A percentile compares a stretch with the other conserved stretches of the same genome.
Conservation (phyloP, 495 filamentous ascomycete species). For the Neurospora pannonica region DNA sequence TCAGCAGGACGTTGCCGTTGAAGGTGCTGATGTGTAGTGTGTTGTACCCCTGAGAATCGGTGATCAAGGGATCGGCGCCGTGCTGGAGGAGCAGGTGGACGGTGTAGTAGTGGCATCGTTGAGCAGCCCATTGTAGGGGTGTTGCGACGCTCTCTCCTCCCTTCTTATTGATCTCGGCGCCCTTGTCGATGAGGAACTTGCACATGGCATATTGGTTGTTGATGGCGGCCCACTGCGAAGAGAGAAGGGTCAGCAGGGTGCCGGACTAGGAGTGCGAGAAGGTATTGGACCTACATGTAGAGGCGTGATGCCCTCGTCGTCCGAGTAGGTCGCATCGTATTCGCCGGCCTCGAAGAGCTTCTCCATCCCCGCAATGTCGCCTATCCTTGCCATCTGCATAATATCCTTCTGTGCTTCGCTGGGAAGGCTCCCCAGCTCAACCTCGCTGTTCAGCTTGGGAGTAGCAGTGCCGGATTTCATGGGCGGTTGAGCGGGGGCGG, state of each 20-base stretch:
- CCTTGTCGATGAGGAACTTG: conserved; percentile 82
- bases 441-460: conserved; percentile 52
- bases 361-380: conserved; percentile 79
- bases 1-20: conserved; percentile 88
- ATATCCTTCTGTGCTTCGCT: conserved; percentile 63
- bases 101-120: conserved; percentile 81
- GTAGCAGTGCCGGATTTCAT: conserved; percentile 49
- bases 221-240: conserved; percentile 88
- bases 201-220: conserved; percentile 96
- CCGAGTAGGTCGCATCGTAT: conserved; percentile 67
- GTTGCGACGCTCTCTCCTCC: conserved; percentile 91
- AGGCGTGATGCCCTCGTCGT: conserved; percentile 88
- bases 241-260: conserved; percentile 17
- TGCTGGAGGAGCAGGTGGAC: conserved; percentile 67
- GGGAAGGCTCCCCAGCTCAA: conserved; percentile 63
- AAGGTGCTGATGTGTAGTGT: conserved; percentile 94
- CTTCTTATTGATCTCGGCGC: conserved; percentile 87
- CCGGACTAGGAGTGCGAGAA: not conserved
- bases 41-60: conserved; percentile 91
- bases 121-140: conserved; percentile 92
- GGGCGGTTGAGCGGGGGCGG: conserved; percentile 36
- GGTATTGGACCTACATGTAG: conserved; percentile 62
- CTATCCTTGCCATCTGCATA: conserved; percentile 87
- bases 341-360: conserved; percentile 77
- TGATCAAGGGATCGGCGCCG: conserved; percentile 82